A percentile compares a stretch with the other conserved stretches of the same genome.
Evolutionary conservation across 1,139 yeast genomes (phyloP).

Genomic region (Ashbya aceris): DNA sequence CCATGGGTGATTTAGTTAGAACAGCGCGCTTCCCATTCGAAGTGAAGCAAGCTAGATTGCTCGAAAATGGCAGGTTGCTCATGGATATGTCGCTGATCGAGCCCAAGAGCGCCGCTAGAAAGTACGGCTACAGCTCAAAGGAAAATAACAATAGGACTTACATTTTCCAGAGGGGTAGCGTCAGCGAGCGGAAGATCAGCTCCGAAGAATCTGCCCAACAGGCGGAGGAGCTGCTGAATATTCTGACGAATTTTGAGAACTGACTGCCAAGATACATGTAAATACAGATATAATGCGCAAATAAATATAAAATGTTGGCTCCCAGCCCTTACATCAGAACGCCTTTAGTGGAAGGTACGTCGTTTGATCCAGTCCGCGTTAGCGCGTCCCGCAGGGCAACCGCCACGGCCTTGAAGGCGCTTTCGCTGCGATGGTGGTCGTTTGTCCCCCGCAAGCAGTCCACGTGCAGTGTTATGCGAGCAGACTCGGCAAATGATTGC

Average conservation of each 20-base stretch:
- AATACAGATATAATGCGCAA: not conserved
- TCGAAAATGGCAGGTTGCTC: slow-evolving; percentile 21
- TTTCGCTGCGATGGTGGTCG: slow-evolving; percentile 93
- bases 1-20: slow-evolving; percentile 26
- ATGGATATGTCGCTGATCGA: slow-evolving; percentile 20
- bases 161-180: not conserved
- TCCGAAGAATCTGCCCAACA: slow-evolving; percentile 15
- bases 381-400: slow-evolving; percentile 84
- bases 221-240: slow-evolving; percentile 20
- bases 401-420: slow-evolving; percentile 93
- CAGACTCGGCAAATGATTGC: slow-evolving; percentile 89
- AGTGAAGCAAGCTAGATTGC: slow-evolving; percentile 21
- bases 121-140: not conserved
- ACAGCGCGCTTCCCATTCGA: slow-evolving; percentile 24
- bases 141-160: not conserved
- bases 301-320: not conserved
- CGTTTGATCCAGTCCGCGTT: slow-evolving; percentile 73
- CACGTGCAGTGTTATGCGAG: slow-evolving; percentile 83
- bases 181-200: slow-evolving; percentile 1
- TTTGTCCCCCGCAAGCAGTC: slow-evolving; percentile 89
- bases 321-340: slow-evolving; percentile 40
- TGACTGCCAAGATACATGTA: slow-evolving; percentile 1
- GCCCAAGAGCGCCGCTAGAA: slow-evolving; percentile 1
- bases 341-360: slow-evolving; percentile 94
- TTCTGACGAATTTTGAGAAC: slow-evolving; percentile 10